Evolutionary conservation across 371 early-diverging fungal genomes (phyloP).

Genomic region (Apophysomyces sp.): DNA sequence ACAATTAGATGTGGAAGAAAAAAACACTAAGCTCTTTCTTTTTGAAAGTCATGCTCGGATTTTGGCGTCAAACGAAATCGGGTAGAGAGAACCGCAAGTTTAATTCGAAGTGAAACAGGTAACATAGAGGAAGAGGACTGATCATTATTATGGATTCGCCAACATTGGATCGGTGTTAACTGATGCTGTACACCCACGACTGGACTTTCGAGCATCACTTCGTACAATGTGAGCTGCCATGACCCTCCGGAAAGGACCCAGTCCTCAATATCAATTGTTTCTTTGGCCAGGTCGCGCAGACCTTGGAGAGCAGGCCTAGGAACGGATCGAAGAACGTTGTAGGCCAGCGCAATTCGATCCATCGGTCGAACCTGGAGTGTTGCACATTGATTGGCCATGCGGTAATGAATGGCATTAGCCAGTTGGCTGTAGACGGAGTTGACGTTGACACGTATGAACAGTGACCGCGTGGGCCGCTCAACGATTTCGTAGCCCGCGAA

Average conservation of each 20-base stretch:
- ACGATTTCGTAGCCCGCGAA: slow-evolving; percentile 17
- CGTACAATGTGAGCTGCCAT: slow-evolving; percentile 21
- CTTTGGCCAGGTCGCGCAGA: slow-evolving; percentile 14
- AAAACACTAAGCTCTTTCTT: not conserved
- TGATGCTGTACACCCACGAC: slow-evolving; percentile 21
- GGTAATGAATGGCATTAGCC: slow-evolving; percentile 5
- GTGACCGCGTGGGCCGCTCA: slow-evolving; percentile 8
- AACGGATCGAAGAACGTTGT: slow-evolving; percentile 17
- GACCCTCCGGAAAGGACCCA: slow-evolving; percentile 2
- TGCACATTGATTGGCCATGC: slow-evolving; percentile 7
- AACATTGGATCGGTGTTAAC: slow-evolving; percentile 10
- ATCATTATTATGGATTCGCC: slow-evolving; percentile 12
- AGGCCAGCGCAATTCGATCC: slow-evolving; percentile 20
- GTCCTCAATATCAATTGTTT: slow-evolving; percentile 9
- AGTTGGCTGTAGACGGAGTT: slow-evolving; percentile 9
- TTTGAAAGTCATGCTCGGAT: not conserved
- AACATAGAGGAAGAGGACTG: slow-evolving; percentile 10
- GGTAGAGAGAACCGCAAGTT: slow-evolving; percentile 20
- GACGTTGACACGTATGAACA: slow-evolving; percentile 12
- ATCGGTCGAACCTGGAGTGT: slow-evolving; percentile 16
- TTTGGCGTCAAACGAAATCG: slow-evolving; percentile 8
- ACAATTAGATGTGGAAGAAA: not conserved
- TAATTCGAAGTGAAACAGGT: slow-evolving; percentile 18
- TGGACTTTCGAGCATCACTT: slow-evolving; percentile 23
- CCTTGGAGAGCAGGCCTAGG: not conserved